These are phyloP conservation scores for Epithemia pelagica DNA, from an alignment of 108 stramenopile species.

Conservation along the genomic window DNA sequence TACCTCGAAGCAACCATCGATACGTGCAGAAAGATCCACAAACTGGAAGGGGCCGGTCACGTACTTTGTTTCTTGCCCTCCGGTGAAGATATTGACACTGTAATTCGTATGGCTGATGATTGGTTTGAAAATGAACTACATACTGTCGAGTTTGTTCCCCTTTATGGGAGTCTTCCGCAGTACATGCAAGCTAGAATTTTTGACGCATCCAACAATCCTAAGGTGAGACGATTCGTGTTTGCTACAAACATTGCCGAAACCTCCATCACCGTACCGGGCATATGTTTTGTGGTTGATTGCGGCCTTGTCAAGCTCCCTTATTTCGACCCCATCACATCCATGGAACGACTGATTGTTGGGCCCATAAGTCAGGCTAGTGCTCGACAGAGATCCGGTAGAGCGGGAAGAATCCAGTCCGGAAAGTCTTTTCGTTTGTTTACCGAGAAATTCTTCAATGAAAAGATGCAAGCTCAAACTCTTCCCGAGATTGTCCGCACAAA, in stretches of 20 bases:
- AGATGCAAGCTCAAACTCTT: conserved; percentile 32
- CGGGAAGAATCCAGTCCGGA: conserved; percentile 83
- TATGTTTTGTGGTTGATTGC: conserved; percentile 91
- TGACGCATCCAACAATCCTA: conserved; percentile 27
- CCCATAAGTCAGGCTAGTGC: conserved; percentile 86
- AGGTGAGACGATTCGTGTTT: conserved; percentile 62
- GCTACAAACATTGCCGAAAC: conserved; percentile 95
- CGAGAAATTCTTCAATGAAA: conserved; percentile 48
- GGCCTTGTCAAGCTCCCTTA: conserved; percentile 94
- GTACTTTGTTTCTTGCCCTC: conserved; percentile 93
- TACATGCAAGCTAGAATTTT: conserved; percentile 72
- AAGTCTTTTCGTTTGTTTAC: conserved; percentile 94
- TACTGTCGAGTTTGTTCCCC: conserved; percentile 62
- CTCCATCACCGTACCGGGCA: conserved; percentile 76
- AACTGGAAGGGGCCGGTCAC: conserved; percentile 51
- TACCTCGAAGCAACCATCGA: conserved; percentile 75
- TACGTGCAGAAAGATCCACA: conserved; percentile 56
- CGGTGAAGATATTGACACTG: conserved; percentile 87
- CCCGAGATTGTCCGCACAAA: conserved; percentile 74
- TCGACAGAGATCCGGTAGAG: conserved; percentile 87
- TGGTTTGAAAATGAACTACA: conserved; percentile 17
- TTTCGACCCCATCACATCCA: conserved; percentile 70
- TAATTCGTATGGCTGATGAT: conserved; percentile 69
- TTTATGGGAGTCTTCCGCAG: conserved; percentile 82
- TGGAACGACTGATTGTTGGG: conserved; percentile 71